phyloP scores from a whole-genome alignment of 176 grass and related monocot genomes.

The Eremochloa ophiuroides region DNA sequence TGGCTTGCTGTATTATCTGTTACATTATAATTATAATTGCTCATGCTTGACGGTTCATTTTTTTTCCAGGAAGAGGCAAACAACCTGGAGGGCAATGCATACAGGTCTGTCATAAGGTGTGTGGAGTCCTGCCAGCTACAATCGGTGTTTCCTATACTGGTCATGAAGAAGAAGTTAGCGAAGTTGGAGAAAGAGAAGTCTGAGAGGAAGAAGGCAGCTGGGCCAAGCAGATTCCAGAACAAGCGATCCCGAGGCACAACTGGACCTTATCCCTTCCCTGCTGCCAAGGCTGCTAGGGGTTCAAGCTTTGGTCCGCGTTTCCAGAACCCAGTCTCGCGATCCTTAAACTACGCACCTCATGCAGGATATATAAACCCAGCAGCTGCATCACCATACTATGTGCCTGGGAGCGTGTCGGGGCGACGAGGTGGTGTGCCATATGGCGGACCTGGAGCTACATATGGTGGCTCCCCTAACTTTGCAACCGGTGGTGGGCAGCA shows the following conservation, averaged over 20 bases:
- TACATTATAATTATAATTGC: background rate
- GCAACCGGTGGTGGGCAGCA: constrained; percentile 15
- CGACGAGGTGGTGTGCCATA: constrained; percentile 17
- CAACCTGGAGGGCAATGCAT: constrained; percentile 46
- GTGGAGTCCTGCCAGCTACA: constrained; percentile 59
- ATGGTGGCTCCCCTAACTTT: constrained; percentile 7
- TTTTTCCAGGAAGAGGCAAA: constrained; percentile 50
- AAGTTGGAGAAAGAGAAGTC: constrained; percentile 56
- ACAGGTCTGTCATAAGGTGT: constrained; percentile 70
- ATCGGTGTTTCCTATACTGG: constrained; percentile 44
- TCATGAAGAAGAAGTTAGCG: constrained; percentile 46
- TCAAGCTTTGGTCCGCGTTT: constrained; percentile 30
- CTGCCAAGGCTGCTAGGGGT: constrained; percentile 37
- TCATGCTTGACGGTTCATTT: background rate
- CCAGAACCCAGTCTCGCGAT: constrained; percentile 39
- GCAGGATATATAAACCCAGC: constrained; percentile 17
- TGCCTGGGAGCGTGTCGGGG: background rate
- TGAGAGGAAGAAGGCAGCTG: constrained; percentile 48
- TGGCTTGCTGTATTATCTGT: background rate
- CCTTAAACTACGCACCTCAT: constrained; percentile 20
- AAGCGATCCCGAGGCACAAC: constrained; percentile 35
- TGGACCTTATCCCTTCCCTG: constrained; percentile 20
- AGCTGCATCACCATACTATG: constrained; percentile 5
- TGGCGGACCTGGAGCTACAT: constrained; percentile 33
- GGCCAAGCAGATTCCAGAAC: constrained; percentile 33